These are phyloP conservation scores for Chlorella variabilis DNA, from an alignment of 163 green algal species.

Conservation along the genomic window DNA sequence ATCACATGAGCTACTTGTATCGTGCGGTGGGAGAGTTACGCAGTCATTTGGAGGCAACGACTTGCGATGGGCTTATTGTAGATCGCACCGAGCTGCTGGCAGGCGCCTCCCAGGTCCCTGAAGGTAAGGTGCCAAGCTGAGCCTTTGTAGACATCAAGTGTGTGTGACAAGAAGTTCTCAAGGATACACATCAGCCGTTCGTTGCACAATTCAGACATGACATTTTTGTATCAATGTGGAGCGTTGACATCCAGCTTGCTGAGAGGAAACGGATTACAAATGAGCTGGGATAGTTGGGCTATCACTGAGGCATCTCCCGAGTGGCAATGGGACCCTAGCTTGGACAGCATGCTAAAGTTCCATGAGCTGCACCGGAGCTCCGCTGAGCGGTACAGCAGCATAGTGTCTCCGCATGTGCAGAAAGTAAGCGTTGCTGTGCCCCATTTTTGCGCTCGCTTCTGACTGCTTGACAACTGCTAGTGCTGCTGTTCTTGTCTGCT, in stretches of 20 bases:
- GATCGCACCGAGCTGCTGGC: neutral
- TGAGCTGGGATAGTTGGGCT: neutral
- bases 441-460: no score
- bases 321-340: neutral
- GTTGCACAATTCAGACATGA: no score
- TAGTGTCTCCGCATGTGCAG: neutral
- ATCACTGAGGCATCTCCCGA: neutral
- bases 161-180: no score
- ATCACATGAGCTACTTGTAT: neutral
- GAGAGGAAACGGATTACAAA: neutral
- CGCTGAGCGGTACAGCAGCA: neutral
- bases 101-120: neutral
- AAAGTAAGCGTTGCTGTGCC: no score
- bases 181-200: no score
- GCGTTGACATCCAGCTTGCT: neutral
- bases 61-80: neutral
- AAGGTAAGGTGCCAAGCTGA: slow-evolving; percentile 14
- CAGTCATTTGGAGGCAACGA: neutral
- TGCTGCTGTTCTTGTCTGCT: no score
- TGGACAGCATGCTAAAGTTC: neutral
- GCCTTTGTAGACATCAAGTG: no score
- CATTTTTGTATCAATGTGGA: neutral
- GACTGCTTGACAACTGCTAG: no score
- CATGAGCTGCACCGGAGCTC: neutral
- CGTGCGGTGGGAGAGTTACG: neutral